Conservation (phyloP, 306 rosid species). For the Acacia crassicarpa region DNA sequence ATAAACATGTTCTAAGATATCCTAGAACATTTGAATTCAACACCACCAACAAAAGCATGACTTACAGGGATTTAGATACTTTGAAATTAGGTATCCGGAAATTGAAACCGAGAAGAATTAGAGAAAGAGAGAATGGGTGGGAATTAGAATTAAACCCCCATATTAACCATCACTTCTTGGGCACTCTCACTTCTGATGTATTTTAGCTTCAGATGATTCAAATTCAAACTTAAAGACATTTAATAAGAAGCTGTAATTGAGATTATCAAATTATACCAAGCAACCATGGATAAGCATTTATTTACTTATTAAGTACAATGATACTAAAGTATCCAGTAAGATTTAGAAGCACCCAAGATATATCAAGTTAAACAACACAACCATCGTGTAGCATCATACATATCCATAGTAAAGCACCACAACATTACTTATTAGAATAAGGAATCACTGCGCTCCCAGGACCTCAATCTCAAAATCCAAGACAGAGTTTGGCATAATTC, state of each 20-base stretch:
- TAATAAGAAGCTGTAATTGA: not conserved
- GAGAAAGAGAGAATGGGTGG: not conserved
- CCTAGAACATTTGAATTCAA: not conserved
- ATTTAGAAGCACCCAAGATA: constrained; percentile 11
- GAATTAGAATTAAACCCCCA: not conserved
- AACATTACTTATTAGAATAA: not conserved
- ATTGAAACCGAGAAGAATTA: not conserved
- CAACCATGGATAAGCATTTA: not conserved
- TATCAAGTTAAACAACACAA: constrained; percentile 20
- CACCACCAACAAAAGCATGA: not conserved
- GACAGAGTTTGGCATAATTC: constrained; percentile 78
- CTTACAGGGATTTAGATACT: not conserved
- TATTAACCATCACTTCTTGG: not conserved
- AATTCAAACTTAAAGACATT: not conserved
- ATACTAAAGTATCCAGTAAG: not conserved
- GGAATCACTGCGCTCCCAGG: constrained; percentile 49
- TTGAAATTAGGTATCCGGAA: not conserved
- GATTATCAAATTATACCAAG: constrained; percentile 1
- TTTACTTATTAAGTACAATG: not conserved
- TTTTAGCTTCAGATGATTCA: not conserved
- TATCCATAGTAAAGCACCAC: constrained; percentile 25
- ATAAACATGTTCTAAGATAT: not conserved
- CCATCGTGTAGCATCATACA: constrained; percentile 28
- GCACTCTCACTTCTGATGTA: not conserved
- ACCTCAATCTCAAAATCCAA: constrained; percentile 90